phyloP scores from a whole-genome alignment of 2,329 filamentous ascomycete species.

The Thielaviopsis ethacetica region DNA sequence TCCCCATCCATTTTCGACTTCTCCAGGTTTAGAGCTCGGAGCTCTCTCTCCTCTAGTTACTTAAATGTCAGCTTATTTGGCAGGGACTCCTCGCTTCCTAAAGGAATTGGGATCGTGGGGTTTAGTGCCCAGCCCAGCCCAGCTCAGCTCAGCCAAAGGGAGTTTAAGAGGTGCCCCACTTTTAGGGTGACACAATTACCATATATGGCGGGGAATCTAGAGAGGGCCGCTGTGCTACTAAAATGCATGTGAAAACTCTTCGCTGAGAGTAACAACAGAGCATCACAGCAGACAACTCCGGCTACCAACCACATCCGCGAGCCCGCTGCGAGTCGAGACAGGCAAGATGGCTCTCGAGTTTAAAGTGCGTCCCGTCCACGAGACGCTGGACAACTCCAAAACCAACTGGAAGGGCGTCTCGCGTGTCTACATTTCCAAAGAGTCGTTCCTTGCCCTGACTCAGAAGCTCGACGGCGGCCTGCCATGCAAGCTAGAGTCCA shows the following conservation, averaged over 20 bases:
- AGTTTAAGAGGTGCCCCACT: background rate
- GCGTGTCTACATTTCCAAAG: conserved; percentile 31
- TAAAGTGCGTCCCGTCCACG: conserved; percentile 27
- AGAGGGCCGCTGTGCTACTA: no score
- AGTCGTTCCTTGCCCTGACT: conserved; percentile 28
- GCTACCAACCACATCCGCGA: no score
- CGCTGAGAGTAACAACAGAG: background rate
- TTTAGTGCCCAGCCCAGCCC: background rate
- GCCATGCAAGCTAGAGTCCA: conserved; percentile 25
- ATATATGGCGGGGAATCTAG: no score
- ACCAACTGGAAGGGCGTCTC: conserved; percentile 25
- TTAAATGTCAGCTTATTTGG: background rate
- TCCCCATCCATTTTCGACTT: background rate
- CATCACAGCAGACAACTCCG: background rate
- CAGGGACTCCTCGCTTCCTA: background rate
- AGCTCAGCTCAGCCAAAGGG: background rate
- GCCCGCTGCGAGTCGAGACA: conserved; percentile 15
- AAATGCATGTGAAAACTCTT: no score
- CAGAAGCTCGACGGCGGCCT: conserved; percentile 27
- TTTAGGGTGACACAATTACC: background rate
- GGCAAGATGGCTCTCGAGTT: conserved; percentile 20
- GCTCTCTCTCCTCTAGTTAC: background rate
- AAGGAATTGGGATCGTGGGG: background rate
- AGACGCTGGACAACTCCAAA: conserved; percentile 26
- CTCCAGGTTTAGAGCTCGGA: background rate